Evolutionary conservation across 257 asterid genomes (phyloP).

Genomic region (Solanum neorickii): DNA sequence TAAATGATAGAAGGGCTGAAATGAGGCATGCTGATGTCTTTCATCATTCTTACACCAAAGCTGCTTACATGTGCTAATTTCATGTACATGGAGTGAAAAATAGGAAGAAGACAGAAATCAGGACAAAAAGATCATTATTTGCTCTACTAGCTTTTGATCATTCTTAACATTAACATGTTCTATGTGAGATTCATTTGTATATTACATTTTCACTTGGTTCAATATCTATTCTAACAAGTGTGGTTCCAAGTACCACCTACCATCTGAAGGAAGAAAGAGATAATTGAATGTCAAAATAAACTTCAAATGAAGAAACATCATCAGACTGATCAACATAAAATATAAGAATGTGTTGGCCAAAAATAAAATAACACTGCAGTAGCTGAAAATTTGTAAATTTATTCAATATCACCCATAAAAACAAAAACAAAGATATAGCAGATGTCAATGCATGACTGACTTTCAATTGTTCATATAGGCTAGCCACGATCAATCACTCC

Average conservation of each 20-base stretch:
- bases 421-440: background rate
- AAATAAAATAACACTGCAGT: background rate
- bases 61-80: background rate
- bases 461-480: background rate
- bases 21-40: background rate
- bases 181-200: background rate
- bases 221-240: background rate
- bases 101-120: background rate
- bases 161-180: background rate
- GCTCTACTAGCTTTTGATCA: background rate
- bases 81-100: background rate
- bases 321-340: background rate
- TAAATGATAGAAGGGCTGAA: background rate
- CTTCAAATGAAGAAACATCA: background rate
- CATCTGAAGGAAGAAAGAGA: background rate
- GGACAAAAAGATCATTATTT: background rate
- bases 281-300: background rate
- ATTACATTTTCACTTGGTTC: background rate
- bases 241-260: background rate
- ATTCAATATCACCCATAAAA: background rate
- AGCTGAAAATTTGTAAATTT: background rate
- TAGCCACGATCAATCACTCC: background rate
- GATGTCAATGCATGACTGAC: background rate
- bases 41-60: background rate
- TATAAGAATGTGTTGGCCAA: background rate